Base-by-base conservation (phyloP, 345 rosid species). In the Punica granatum region DNA sequence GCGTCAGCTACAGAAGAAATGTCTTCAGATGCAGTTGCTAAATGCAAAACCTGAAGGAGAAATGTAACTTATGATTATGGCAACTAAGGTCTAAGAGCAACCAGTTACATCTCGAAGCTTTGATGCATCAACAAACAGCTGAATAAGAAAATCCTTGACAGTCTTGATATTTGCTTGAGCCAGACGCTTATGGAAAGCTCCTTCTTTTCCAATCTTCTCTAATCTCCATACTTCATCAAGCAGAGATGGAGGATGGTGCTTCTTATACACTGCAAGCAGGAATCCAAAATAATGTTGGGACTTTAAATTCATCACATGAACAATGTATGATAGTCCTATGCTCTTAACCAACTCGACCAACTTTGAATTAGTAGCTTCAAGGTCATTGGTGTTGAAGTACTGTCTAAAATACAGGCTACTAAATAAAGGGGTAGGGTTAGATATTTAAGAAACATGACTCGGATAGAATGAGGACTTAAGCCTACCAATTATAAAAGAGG, bases 131-230 rank as follows among this genome's bases (percentile, higher is more conserved):
- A 88, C 39, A 69, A 72, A 81, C 46, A 88, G 85, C 62, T 80
- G 80, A 41, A 83, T 89, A 77, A 94, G 77, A 73, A 91, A 94
- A 73, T 89, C 99, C 81, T 89, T 88, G 69, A 91, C 95, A 13
- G 83, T 84, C 25, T 66, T 80, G 77, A 94, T 88, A 84, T 74
- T 81, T 76, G 84, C 95, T 70, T 77, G 76, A 74, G 76, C 70
- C 70, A 94, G 74, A 25, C 97, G 87, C 74, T 82, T 91, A 74
- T 91, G 97, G 81, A 94, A 94, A 70, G 99, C 99, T 70, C 99
- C 99, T 73, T 89, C 97, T 83, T 94, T 94, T 53, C 97, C 99
- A 67, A 89, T 94, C 84, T 94, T 94, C 75, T 94, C 99, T 77
- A 94, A 83, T 81, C 99, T 89, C 97, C 97, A 91, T 1, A 94